A percentile compares a stretch with the other conserved stretches of the same genome.
Conservation (phyloP, 2,329 filamentous ascomycete species). For the Penicillium hesseltinei region DNA sequence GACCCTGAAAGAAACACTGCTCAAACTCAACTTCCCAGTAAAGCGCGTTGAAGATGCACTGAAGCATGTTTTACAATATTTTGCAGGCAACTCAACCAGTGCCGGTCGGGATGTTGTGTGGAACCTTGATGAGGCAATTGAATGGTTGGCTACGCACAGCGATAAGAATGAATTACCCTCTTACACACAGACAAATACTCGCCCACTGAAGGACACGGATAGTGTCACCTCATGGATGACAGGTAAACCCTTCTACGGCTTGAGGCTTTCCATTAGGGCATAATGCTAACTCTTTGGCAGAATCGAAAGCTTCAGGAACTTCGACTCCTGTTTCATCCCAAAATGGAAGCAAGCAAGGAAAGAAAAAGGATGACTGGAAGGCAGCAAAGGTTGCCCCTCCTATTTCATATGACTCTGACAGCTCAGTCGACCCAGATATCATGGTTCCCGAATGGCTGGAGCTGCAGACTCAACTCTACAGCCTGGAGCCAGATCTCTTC, state of each 20-base stretch:
- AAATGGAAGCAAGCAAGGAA: slow-evolving; percentile 25
- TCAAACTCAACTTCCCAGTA: slow-evolving; percentile 65
- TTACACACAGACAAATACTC: slow-evolving; percentile 56
- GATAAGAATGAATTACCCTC: slow-evolving; percentile 66
- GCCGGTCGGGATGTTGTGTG: slow-evolving; percentile 67
- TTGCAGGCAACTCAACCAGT: slow-evolving; percentile 56
- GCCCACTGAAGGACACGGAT: slow-evolving; percentile 32
- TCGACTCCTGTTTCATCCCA: slow-evolving; percentile 26
- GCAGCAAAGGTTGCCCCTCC: slow-evolving; percentile 22
- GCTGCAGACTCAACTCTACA: slow-evolving; percentile 67
- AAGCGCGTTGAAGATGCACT: slow-evolving; percentile 63
- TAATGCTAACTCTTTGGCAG: slow-evolving; percentile 31
- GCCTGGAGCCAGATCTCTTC: slow-evolving; percentile 56
- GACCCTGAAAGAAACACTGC: slow-evolving; percentile 74
- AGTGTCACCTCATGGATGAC: slow-evolving; percentile 37
- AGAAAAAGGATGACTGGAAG: slow-evolving; percentile 28
- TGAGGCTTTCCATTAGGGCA: slow-evolving; percentile 10
- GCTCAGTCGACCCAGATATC: slow-evolving; percentile 72
- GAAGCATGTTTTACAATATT: slow-evolving; percentile 65
- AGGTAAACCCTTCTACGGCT: slow-evolving; percentile 28
- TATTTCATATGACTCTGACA: slow-evolving; percentile 50
- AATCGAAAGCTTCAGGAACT: slow-evolving; percentile 30
- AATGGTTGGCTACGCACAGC: slow-evolving; percentile 84
- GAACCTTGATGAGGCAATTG: slow-evolving; percentile 82
- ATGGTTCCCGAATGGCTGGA: slow-evolving; percentile 74